A percentile compares a stretch with the other conserved stretches of the same genome.
Conservation (phyloP, 768 basidiomycete genomes). For the Porphyrellus cyaneotinctus region DNA sequence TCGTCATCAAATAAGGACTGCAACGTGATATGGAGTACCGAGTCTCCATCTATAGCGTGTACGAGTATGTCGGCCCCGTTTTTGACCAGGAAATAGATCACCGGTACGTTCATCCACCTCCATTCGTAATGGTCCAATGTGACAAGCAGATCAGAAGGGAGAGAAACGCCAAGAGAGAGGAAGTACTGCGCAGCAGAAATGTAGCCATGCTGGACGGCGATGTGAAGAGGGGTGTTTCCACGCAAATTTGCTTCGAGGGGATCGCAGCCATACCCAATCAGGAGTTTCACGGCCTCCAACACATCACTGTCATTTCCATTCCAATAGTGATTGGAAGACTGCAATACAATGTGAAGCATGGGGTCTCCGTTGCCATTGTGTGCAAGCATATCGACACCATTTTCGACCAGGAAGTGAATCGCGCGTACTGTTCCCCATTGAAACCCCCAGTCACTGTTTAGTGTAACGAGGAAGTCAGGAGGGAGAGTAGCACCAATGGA, state of each 20-base stretch:
- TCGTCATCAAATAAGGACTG: not conserved
- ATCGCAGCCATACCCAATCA: not conserved
- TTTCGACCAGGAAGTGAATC: not conserved
- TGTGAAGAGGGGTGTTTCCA: not conserved
- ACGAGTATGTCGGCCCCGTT: not conserved
- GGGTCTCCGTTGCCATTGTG: not conserved
- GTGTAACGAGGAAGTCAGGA: not conserved
- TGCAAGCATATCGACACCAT: not conserved
- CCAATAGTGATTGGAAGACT: accelerated
- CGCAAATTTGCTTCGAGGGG: not conserved
- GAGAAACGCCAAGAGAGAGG: not conserved
- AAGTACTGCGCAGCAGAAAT: not conserved
- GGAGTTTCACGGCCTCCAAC: not conserved
- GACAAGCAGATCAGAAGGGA: not conserved
- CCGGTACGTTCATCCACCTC: not conserved
- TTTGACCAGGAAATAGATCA: not conserved
- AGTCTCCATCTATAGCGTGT: not conserved
- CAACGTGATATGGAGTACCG: not conserved
- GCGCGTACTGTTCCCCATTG: not conserved
- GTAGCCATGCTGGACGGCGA: not conserved
- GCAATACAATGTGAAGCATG: not conserved
- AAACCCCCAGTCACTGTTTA: not conserved
- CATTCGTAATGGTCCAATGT: not conserved
- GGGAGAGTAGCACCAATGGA: not conserved
- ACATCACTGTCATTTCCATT: not conserved